Base-by-base conservation (phyloP, 2,329 filamentous ascomycete genomes). In the Huntiella abstrusa region DNA sequence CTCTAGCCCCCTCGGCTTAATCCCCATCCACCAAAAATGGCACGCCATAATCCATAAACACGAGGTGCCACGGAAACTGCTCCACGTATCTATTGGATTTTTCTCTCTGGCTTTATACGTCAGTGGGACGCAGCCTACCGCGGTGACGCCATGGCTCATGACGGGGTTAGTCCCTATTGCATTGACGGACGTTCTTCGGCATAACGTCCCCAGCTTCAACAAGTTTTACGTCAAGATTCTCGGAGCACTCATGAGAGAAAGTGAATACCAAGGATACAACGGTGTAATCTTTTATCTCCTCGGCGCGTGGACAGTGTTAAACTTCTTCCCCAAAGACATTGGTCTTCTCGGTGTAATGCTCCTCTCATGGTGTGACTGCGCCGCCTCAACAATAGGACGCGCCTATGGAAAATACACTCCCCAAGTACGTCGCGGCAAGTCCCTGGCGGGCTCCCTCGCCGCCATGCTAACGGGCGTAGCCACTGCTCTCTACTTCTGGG, bases 1-100 rank as follows among this genome's bases (percentile, higher is more conserved):
- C 54, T 91, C 91, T 2, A 93, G 84, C 55, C 91, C 91, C 7
- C 71, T 96, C 4, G 91, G 91, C 6, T 70, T 96, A 42, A 98
- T 98, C 51, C 91, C 91, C 2, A 88, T 98, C 55, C 91, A 98
- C 61, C 72, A 83, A 51, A 81, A 91, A 58, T 98, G 91, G 74
- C 75, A 85, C 55, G 81, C 73, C 22, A 86, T 98, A 58, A 83
- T 94, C 52, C 91, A 98, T 70, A 86, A 85, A 56, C 88, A 98
- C 62, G 91, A 98, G 64, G 87, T 98, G 45, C 91, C 91, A 7
- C 80, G 91, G 55, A 98, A 98, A 62, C 67, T 78, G 36, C 70
- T 98, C 34, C 91, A 98, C 60, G 84, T 96, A 48, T 95, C 87
- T 41, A 98, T 98, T 58, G 91, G 91, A 46, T 96, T 96, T 65